phyloP scores from a whole-genome alignment of 176 grass and related monocot species.

The Puccinellia tenuiflora region DNA sequence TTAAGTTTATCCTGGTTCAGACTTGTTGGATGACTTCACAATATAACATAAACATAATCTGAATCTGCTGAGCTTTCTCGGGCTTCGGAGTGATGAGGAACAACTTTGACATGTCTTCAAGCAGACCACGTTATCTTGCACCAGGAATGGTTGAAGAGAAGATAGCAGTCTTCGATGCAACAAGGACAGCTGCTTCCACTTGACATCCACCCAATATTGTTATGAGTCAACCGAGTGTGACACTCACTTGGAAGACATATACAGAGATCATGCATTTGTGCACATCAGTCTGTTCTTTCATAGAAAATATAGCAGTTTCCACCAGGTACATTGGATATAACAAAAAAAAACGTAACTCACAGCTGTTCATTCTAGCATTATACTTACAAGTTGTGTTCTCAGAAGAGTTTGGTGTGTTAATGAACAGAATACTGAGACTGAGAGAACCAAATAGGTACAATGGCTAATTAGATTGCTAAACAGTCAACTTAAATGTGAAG shows the following conservation, averaged over 20 bases:
- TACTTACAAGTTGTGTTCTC: neutral
- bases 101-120: conserved; percentile 12
- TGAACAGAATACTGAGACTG: neutral
- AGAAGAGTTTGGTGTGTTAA: neutral
- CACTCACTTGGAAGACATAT: neutral
- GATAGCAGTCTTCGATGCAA: neutral
- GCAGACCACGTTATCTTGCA: neutral
- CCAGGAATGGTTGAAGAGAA: conserved; percentile 8
- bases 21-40: conserved; percentile 45
- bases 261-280: neutral
- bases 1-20: conserved; percentile 49
- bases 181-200: conserved; percentile 21
- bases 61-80: conserved; percentile 29
- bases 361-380: neutral
- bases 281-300: neutral
- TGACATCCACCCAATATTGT: neutral
- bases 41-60: conserved; percentile 31
- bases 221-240: neutral
- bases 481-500: neutral
- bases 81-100: neutral
- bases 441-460: neutral
- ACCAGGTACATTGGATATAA: neutral
- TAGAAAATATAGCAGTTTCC: neutral
- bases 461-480: neutral
- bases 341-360: neutral